A percentile compares a stretch with the other conserved stretches of the same genome.
Evolutionary conservation across 2,329 filamentous ascomycete genomes (phyloP).

Genomic region (Aureobasidium leucospermi): DNA sequence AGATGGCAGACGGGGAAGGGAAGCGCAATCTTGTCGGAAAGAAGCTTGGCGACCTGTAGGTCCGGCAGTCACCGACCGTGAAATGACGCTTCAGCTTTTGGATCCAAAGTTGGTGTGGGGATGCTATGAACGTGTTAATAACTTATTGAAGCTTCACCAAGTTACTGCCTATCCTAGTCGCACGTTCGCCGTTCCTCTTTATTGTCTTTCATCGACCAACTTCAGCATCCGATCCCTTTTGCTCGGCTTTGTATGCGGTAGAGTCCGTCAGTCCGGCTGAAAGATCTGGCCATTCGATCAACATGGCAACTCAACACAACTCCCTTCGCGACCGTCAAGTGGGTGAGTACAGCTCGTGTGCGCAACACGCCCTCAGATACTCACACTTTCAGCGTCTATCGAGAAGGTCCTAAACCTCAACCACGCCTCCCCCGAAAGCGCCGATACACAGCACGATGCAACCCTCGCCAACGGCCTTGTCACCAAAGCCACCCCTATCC

Average conservation of each 20-base stretch:
- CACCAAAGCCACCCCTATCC: conserved; percentile 65
- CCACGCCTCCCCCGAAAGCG: conserved; percentile 51
- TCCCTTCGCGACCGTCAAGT: conserved; percentile 66
- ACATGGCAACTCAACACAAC: conserved; percentile 49
- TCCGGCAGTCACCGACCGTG: background rate
- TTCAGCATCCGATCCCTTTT: background rate
- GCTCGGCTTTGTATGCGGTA: conserved; percentile 1
- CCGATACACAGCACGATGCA: conserved; percentile 55
- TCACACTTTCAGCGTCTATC: conserved; percentile 63
- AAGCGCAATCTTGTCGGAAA: conserved; percentile 7
- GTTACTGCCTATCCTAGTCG: background rate
- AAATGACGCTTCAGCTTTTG: background rate
- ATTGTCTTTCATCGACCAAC: background rate
- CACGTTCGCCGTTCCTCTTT: background rate
- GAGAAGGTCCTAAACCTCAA: conserved; percentile 96
- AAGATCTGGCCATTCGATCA: conserved; percentile 22
- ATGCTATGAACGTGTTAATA: conserved; percentile 8
- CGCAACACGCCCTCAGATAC: background rate
- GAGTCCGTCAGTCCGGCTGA: background rate
- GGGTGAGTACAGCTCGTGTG: conserved; percentile 38
- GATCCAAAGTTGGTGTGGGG: background rate
- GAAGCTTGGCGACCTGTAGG: background rate
- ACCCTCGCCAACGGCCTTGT: conserved; percentile 55
- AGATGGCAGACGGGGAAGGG: background rate
- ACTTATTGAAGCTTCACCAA: conserved; percentile 1